Percentiles rank a stretch among this genome's conserved stretches.
Conservation (phyloP, 1,284 basidiomycete genomes). For the Termitomyces sp. region DNA sequence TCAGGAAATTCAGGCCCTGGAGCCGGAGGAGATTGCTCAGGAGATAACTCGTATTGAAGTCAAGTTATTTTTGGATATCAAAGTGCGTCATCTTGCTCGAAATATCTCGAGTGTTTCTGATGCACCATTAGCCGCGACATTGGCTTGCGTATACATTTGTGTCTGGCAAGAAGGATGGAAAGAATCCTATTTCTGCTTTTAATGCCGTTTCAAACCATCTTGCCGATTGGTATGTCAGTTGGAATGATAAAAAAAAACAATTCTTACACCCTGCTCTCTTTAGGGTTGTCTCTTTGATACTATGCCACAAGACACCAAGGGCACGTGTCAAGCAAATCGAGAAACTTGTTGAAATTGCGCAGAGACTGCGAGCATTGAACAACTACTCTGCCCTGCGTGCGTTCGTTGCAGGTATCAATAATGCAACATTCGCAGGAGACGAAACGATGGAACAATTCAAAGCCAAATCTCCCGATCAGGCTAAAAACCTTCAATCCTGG, state of each 20-base stretch:
- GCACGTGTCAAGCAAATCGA: slow-evolving; percentile 68
- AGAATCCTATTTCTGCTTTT: slow-evolving; percentile 63
- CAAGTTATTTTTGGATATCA: slow-evolving; percentile 60
- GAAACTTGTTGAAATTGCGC: slow-evolving; percentile 72
- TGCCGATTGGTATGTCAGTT: slow-evolving; percentile 57
- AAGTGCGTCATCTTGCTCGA: slow-evolving; percentile 38
- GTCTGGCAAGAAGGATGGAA: slow-evolving; percentile 58
- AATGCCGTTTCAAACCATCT: slow-evolving; percentile 71
- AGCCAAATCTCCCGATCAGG: slow-evolving; percentile 52
- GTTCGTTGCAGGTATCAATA: slow-evolving; percentile 79
- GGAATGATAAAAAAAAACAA: not conserved
- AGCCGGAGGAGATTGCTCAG: slow-evolving; percentile 64
- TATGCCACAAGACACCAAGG: slow-evolving; percentile 70
- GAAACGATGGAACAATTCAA: slow-evolving; percentile 66
- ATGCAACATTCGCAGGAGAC: slow-evolving; percentile 64
- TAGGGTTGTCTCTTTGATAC: slow-evolving; percentile 74
- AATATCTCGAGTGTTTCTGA: not conserved
- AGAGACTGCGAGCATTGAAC: slow-evolving; percentile 60
- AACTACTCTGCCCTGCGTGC: slow-evolving; percentile 80
- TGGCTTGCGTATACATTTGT: slow-evolving; percentile 74
- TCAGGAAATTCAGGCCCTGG: slow-evolving; percentile 46
- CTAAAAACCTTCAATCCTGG: slow-evolving; percentile 71
- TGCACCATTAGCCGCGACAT: slow-evolving; percentile 59
- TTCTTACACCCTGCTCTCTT: slow-evolving; percentile 10
- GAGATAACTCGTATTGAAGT: slow-evolving; percentile 71